Base-by-base conservation (phyloP, 768 basidiomycete species). In the Gloeophyllum trabeum region DNA sequence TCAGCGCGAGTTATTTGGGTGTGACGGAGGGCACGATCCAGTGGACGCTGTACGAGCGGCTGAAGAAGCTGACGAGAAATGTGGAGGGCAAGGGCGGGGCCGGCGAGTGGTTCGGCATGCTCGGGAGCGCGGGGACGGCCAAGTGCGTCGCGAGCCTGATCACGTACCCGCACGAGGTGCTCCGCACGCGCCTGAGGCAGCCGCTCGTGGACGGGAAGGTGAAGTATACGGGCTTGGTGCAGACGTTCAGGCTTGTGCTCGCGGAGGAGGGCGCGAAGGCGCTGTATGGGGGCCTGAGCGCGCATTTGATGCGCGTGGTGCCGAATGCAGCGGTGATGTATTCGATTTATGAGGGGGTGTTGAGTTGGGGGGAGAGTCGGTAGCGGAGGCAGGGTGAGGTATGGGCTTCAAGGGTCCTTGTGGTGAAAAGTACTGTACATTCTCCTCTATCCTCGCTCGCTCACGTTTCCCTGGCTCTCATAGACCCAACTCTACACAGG, bases 311-410 rank as follows among this genome's bases (percentile, higher is more conserved):
- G 76, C 81, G 96, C 39, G 92, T 97, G 44, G 88, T 99, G 3
- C 94, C 94, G 5, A 99, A 99, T 51, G 94, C 94, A 0, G 86
- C 84, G 1, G 88, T 93, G 49, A 97, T 98, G 94, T 99, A 83
- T 64, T 80, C 79, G 46, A 91, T 96, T 55, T 97, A 97, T 54
- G 93, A 98, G 59, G 78, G 82, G 20, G 67, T 81, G 23, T 64
- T 93, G 23, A 69, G 79, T 30, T 87, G 78, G 79, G 65, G 39
- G 10, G 28, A 32, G 10, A 32, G 16, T 41, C 66, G 66, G 39
- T 69, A 66, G 18, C n/a, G n/a, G n/a, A n/a, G n/a, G n/a, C n/a
- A n/a, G n/a, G n/a, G n/a, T n/a, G n/a, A n/a, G n/a, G n/a, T n/a
- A n/a, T n/a, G n/a, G n/a, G n/a, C n/a, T n/a, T n/a, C n/a, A n/a